Conservation (phyloP, 257 asterid species). For the Leptodermis oblonga region DNA sequence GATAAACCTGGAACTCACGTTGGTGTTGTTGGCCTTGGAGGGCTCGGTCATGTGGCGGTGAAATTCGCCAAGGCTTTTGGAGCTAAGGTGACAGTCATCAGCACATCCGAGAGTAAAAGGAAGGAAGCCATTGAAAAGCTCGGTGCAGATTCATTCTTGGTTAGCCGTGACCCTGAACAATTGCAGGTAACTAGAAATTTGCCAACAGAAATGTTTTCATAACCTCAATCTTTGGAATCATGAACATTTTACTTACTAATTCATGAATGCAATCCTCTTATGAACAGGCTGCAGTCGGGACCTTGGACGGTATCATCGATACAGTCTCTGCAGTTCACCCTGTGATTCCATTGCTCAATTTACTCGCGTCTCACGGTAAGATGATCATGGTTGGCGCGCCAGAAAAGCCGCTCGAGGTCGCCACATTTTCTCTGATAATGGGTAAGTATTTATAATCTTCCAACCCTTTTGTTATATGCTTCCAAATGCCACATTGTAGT, state of each 20-base stretch:
- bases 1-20: slow-evolving; percentile 43
- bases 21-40: slow-evolving; percentile 56
- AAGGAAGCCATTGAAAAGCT: slow-evolving; percentile 40
- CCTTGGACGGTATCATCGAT: slow-evolving; percentile 55
- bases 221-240: too few relatives aligned
- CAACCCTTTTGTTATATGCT: neutral
- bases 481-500: neutral
- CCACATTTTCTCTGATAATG: slow-evolving; percentile 32
- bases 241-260: neutral
- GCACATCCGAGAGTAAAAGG: slow-evolving; percentile 37
- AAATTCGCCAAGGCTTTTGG: slow-evolving; percentile 52
- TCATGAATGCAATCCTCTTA: neutral
- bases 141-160: slow-evolving; percentile 43
- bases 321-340: slow-evolving; percentile 51
- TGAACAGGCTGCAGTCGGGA: slow-evolving; percentile 39
- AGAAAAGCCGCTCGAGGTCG: slow-evolving; percentile 49
- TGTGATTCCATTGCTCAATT: slow-evolving; percentile 33
- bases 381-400: slow-evolving; percentile 58
- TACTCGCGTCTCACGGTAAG: slow-evolving; percentile 49
- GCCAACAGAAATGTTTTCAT: neutral
- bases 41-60: slow-evolving; percentile 47
- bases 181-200: slow-evolving; percentile 28
- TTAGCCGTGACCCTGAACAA: slow-evolving; percentile 35
- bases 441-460: slow-evolving; percentile 23
- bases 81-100: slow-evolving; percentile 40